A percentile compares a stretch with the other conserved stretches of the same genome.
Evolutionary conservation across 768 basidiomycete species (phyloP).

Genomic region (Wakefieldia striispora): DNA sequence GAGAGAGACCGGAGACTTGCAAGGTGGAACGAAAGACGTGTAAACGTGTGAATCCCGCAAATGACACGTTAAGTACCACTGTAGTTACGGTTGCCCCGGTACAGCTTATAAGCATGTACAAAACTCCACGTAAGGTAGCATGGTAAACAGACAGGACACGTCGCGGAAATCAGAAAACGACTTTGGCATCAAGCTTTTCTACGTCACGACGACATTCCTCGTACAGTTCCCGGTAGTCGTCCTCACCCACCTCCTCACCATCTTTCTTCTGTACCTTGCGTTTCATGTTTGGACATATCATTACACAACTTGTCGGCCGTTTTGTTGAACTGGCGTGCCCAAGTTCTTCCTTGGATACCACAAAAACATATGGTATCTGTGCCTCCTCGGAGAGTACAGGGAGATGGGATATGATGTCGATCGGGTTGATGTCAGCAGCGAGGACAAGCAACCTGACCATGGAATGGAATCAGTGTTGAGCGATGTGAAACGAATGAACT

Average conservation of each 20-base stretch:
- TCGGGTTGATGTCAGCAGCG: constrained; percentile 95
- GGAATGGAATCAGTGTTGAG: constrained; percentile 4
- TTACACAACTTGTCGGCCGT: constrained; percentile 96
- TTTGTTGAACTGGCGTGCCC: constrained; percentile 96
- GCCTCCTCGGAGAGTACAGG: constrained; percentile 95
- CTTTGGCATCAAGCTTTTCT: constrained; percentile 68
- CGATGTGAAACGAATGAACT: constrained; percentile 27
- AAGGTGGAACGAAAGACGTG: constrained; percentile 20
- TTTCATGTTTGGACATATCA: constrained; percentile 85
- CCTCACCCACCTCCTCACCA: constrained; percentile 64
- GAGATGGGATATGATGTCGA: constrained; percentile 97
- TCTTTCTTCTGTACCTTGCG: constrained; percentile 64
- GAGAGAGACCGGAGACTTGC: constrained; percentile 23
- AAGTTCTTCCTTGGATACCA: constrained; percentile 91
- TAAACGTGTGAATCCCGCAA: constrained; percentile 20
- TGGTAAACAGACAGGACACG: too few species aligned
- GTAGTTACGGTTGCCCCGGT: not conserved
- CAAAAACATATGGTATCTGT: constrained; percentile 85
- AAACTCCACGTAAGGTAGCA: too few species aligned
- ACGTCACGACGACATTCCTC: constrained; percentile 87
- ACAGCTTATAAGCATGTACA: too few species aligned
- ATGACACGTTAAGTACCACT: not conserved
- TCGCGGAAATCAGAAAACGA: constrained; percentile 51
- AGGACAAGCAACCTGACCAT: constrained; percentile 74
- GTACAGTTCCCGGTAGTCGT: constrained; percentile 85